Evolutionary conservation across 148 eudicot species (phyloP), one percentile per base, ranked within the genome.

Genomic region (Camellia granthamiana): DNA sequence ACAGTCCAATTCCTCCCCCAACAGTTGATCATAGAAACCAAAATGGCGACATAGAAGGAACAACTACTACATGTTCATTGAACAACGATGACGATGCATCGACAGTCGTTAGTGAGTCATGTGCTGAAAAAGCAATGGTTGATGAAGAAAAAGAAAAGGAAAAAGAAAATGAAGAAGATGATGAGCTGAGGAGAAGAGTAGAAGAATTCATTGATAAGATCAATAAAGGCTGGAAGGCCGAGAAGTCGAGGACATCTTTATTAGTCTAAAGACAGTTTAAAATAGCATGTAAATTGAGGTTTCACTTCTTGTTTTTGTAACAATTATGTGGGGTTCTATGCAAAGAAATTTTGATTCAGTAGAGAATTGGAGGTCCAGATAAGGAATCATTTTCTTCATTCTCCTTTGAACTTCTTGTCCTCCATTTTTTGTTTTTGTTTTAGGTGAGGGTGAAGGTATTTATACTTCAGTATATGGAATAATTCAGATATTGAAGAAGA

Each of bases 151-250:
- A 15, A 59, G 66, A 58, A 21, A 51, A 23, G 2, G n/a, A 38
- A 7, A 62, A 52, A 15, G 78, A 47, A 51, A 60, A 77, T 62
- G 86, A 63, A 7, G 72, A 16, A 15, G 3, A 68, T 1, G 69
- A 59, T 86, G 91, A 91, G 74, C 81, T 92, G 77, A 84, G 86
- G 76, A 81, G 62, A 75, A 84, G 91, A 60, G 87, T 89, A 2
- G 97, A 94, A 74, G 93, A 91, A 3, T 94, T 94, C 81, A 94
- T 94, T 52, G 82, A 87, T 49, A 94, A 86, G 81, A 74, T 87
- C 74, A 91, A 90, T 66, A 72, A 72, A 77, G 84, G 84, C 23
- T 92, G 98, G 98, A 81, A 80, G 84, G 90, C 79, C 21, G 98
- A 94, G 79, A 92, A 83, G 80, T 65, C 86, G 77, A 81, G 80